Conservation (phyloP, 306 rosid species). For the Inga leiocalycina region DNA sequence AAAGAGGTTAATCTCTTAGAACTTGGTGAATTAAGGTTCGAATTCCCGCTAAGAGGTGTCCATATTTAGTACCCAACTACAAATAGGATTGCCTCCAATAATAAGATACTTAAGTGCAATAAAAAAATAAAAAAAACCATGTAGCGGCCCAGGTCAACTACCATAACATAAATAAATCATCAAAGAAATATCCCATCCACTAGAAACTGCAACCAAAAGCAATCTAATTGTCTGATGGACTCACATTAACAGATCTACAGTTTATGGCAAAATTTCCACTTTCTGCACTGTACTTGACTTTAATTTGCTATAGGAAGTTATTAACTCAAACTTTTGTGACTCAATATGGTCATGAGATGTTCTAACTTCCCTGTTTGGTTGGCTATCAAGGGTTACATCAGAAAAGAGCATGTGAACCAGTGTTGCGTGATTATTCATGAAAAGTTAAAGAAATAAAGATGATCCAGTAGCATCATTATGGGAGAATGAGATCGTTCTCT, state of each 20-base stretch:
- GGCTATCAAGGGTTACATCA: not conserved
- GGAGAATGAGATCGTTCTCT: not conserved
- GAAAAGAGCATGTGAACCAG: not conserved
- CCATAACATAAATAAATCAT: constrained; percentile 1
- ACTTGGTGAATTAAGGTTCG: not conserved
- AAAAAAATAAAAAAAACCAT: not conserved
- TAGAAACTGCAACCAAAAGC: constrained; percentile 7
- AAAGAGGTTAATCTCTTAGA: not conserved
- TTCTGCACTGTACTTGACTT: not conserved
- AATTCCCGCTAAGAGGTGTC: not conserved
- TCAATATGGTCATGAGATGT: not conserved
- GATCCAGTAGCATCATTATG: not conserved
- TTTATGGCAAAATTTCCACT: constrained; percentile 13
- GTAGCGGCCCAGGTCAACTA: constrained; percentile 4
- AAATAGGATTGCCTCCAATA: not conserved
- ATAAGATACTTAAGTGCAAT: not conserved
- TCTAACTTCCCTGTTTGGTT: not conserved
- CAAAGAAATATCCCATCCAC: not conserved
- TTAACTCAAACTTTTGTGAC: not conserved
- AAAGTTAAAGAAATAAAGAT: not conserved
- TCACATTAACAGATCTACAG: constrained; percentile 15
- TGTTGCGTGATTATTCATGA: not conserved
- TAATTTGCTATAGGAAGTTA: constrained; percentile 3
- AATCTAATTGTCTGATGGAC: constrained; percentile 5
- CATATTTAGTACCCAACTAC: not conserved